Base-by-base conservation (phyloP, 257 asterid species). In the Buddleja alternifolia region DNA sequence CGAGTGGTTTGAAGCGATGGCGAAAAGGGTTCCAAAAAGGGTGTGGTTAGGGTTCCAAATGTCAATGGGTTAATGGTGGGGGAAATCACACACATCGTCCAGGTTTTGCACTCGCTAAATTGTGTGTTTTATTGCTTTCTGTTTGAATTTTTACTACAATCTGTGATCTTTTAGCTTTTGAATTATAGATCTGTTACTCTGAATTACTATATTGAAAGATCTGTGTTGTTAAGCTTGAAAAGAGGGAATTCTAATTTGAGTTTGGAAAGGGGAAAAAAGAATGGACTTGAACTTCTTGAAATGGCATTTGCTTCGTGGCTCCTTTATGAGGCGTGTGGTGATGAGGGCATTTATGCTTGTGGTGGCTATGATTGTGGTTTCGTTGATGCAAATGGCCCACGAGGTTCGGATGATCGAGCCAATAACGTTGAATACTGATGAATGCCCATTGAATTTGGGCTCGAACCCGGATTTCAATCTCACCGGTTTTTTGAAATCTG, bases 31-130 rank as follows among this genome's bases (percentile, higher is more conserved):
- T 72, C 85, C 84, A 4, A 87, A 63, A 58, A 89, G 75, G 82
- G 79, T 63, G 37, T 91, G 83, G 90, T 72, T 91, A 58, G 89
- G 97, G 29, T 73, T 36, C 7, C 96, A 87, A 91, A 81, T 66
- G 72, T 70, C 93, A 4, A 82, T 82, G 77, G 88, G 73, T 87
- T 91, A 82, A 80, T 91, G 74, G 88, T 91, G 96, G 97, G 97
- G 97, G 95, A 64, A 91, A 91, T 69, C 96, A 91, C 91, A 91
- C 91, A 91, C 97, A 67, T 87, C 97, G 0, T 91, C 93, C 93
- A 91, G 97, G 90, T 91, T 91, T 80, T 89, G 96, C 71, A 81
- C 97, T 78, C 97, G 97, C 83, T 92, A 89, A 78, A 58, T 60
- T 60, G 15, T 55, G 69, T 7, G 59, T 48, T 29, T 39, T 10